These are phyloP conservation scores for Sclerospora graminicola DNA, from an alignment of 352 stramenopile species.

Conservation along the genomic window DNA sequence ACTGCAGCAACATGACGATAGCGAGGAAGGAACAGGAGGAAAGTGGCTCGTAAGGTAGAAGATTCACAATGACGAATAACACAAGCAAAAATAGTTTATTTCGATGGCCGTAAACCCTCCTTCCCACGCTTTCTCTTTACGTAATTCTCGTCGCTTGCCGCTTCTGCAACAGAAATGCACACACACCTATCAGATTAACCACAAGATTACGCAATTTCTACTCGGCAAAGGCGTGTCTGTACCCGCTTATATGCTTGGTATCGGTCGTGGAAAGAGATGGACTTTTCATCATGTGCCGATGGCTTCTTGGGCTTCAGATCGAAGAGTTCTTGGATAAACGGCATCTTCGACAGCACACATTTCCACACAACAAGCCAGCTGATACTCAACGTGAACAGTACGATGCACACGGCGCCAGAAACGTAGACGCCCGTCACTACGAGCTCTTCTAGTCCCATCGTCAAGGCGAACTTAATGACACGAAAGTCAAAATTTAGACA, in stretches of 20 bases:
- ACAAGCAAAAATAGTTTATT: slow-evolving; percentile 24
- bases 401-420: slow-evolving; percentile 62
- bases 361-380: slow-evolving; percentile 83
- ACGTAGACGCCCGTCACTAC: slow-evolving; percentile 60
- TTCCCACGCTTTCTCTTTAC: slow-evolving; percentile 5
- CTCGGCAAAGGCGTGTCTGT: slow-evolving; percentile 1
- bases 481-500: too few relatives aligned
- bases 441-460: slow-evolving; percentile 35
- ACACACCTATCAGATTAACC: slow-evolving; percentile 3
- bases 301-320: slow-evolving; percentile 62
- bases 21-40: slow-evolving; percentile 30
- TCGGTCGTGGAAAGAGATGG: slow-evolving; percentile 64
- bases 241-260: slow-evolving; percentile 61
- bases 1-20: slow-evolving; percentile 45
- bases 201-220: too few relatives aligned
- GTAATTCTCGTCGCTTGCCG: slow-evolving; percentile 26
- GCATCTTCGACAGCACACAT: slow-evolving; percentile 75
- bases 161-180: slow-evolving; percentile 25
- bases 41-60: slow-evolving; percentile 66
- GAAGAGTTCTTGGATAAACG: slow-evolving; percentile 75
- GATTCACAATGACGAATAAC: neutral
- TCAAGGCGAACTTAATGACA: slow-evolving; percentile 17
- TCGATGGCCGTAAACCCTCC: slow-evolving; percentile 6
- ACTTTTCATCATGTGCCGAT: slow-evolving; percentile 25
- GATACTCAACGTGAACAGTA: slow-evolving; percentile 65